Evolutionary conservation across 2,329 filamentous ascomycete genomes (phyloP), one percentile per base, ranked within the genome.

Genomic region (Seiridium unicorne): DNA sequence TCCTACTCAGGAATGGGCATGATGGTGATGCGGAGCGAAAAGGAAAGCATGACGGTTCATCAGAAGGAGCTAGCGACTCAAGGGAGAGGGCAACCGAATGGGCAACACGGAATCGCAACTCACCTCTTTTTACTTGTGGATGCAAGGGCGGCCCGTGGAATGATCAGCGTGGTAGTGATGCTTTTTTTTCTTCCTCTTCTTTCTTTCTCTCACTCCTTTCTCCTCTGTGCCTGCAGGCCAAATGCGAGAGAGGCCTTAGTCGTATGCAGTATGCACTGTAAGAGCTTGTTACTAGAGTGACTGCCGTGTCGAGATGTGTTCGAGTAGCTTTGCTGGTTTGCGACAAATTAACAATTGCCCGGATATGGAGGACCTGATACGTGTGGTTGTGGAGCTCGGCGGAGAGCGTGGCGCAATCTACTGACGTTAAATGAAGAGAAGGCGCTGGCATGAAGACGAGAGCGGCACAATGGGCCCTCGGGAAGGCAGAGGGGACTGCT

Each of bases 101-200:
- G 9, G 34, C 31, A 35, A 38, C 13, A 34, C n/a, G 10, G 32
- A 55, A 42, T 55, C n/a, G 6, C 51, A 55, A 55, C 51, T 55
- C 10, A 55, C 51, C 38, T 42, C 44, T n/a, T 26, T 26, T 26
- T 26, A 26, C 18, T 26, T 56, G 35, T 31, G 42, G 42, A 44
- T 58, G 31, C 44, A 47, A 49, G 55, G 46, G 54, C 9, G 62
- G 58, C 59, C 56, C 32, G 62, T 61, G 59, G 57, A 59, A 62
- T 61, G 57, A 62, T 63, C 61, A 60, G 18, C 59, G 62, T 61
- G 61, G 64, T 44, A 62, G 60, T 60, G 62, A 62, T 61, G 31
- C 51, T 62, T 58, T 60, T 63, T 60, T 58, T 26, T 26, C 18
- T 26, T 26, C 18, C 18, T 26, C 18, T 26, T 26, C 18, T 26